Conservation (phyloP, 1,139 yeast species). For the Nakaseomyces kungkrabaensis region DNA sequence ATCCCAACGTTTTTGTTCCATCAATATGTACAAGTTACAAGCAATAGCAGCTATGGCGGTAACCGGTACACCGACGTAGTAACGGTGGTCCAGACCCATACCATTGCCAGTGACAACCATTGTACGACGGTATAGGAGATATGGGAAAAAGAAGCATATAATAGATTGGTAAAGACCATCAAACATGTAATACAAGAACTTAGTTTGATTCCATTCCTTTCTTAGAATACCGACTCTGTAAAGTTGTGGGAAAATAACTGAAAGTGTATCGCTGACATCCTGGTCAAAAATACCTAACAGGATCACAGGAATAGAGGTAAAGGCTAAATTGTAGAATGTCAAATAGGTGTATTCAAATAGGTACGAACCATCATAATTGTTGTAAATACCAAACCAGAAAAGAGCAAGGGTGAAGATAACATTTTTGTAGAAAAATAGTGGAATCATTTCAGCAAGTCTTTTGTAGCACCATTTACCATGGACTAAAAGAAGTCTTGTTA, state of each 20-base stretch:
- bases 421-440: constrained; percentile 86
- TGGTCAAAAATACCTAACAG: constrained; percentile 87
- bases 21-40: constrained; percentile 67
- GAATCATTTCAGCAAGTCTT: constrained; percentile 88
- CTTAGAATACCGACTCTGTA: constrained; percentile 79
- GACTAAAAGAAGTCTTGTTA: constrained; percentile 67
- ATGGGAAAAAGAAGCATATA: constrained; percentile 81
- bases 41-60: constrained; percentile 71
- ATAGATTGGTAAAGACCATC: constrained; percentile 88
- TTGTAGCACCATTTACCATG: constrained; percentile 97
- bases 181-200: constrained; percentile 73
- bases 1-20: constrained; percentile 91
- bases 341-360: constrained; percentile 85
- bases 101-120: constrained; percentile 57
- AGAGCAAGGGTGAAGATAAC: constrained; percentile 78
- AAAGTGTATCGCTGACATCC: constrained; percentile 75
- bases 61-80: constrained; percentile 73
- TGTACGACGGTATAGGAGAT: constrained; percentile 48
- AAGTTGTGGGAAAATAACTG: constrained; percentile 77
- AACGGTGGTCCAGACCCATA: constrained; percentile 66
- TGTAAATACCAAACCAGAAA: constrained; percentile 87
- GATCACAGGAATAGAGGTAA: constrained; percentile 89
- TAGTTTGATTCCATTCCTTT: constrained; percentile 67
- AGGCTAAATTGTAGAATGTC: constrained; percentile 89
- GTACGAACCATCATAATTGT: constrained; percentile 84